Evolutionary conservation across 495 filamentous ascomycete genomes (phyloP).

Genomic region (Collariella sp.): DNA sequence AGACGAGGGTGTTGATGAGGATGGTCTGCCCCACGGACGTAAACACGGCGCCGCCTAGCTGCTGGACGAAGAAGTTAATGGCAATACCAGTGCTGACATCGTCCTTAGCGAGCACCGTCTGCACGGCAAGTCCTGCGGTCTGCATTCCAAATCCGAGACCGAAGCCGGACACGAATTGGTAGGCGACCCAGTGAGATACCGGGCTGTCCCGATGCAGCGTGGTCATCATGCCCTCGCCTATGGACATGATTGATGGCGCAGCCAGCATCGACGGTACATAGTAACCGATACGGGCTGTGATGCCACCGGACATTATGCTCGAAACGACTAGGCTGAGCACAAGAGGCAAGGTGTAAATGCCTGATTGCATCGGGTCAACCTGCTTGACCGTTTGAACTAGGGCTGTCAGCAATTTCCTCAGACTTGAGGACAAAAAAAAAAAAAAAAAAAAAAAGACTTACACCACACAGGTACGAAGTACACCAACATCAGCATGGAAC

Average conservation of each 20-base stretch:
- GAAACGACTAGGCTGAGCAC: slow-evolving; percentile 44
- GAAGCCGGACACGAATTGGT: slow-evolving; percentile 61
- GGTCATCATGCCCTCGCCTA: slow-evolving; percentile 59
- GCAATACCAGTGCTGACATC: slow-evolving; percentile 56
- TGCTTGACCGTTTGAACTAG: slow-evolving; percentile 64
- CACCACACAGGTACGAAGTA: slow-evolving; percentile 72
- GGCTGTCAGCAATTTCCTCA: slow-evolving; percentile 34
- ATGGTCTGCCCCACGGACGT: slow-evolving; percentile 56
- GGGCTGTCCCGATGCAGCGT: slow-evolving; percentile 50
- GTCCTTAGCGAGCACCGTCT: slow-evolving; percentile 46
- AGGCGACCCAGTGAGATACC: slow-evolving; percentile 58
- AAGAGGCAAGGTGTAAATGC: slow-evolving; percentile 53
- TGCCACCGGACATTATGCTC: slow-evolving; percentile 41
- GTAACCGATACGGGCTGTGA: slow-evolving; percentile 54
- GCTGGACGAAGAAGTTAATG: slow-evolving; percentile 58
- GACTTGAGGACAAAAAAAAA: neutral
- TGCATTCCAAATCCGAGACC: slow-evolving; percentile 70
- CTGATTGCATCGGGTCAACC: slow-evolving; percentile 47
- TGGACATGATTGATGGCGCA: slow-evolving; percentile 49
- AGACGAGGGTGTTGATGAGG: slow-evolving; percentile 50
- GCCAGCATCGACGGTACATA: slow-evolving; percentile 59
- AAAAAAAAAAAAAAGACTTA: slow-evolving; percentile 37
- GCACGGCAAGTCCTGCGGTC: slow-evolving; percentile 53
- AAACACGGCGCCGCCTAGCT: slow-evolving; percentile 59
- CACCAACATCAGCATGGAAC: slow-evolving; percentile 59